Conservation (phyloP, 2,329 filamentous ascomycete species). For the Ophiognomonia clavigignenti-juglandacearum region DNA sequence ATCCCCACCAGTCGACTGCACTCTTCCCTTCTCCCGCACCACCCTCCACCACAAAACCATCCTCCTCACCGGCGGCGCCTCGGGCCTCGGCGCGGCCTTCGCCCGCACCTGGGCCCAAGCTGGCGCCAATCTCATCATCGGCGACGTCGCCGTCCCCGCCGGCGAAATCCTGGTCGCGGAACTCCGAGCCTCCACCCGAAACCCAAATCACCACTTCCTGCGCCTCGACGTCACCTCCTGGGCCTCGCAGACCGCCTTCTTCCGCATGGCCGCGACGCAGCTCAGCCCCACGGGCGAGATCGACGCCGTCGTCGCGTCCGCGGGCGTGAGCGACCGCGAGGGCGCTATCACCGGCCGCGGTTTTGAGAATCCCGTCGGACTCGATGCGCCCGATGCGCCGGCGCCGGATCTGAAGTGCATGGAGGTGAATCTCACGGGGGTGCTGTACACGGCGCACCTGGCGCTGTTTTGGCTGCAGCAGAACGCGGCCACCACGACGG, state of each 20-base stretch:
- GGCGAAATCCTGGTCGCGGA: conserved; percentile 52
- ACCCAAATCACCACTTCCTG: conserved; percentile 47
- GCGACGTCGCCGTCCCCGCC: conserved; percentile 52
- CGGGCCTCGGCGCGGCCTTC: conserved; percentile 54
- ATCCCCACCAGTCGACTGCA: conserved; percentile 42
- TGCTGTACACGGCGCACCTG: conserved; percentile 61
- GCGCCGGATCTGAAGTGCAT: conserved; percentile 49
- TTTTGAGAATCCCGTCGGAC: conserved; percentile 41
- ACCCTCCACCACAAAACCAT: conserved; percentile 52
- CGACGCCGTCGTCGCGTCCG: conserved; percentile 62
- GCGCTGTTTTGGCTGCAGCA: conserved; percentile 54
- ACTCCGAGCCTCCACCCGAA: conserved; percentile 37
- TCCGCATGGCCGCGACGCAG: conserved; percentile 51
- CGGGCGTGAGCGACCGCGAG: conserved; percentile 49
- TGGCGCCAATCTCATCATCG: conserved; percentile 58
- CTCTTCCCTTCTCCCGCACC: conserved; percentile 36
- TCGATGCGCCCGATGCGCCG: conserved; percentile 36
- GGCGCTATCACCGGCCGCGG: conserved; percentile 21
- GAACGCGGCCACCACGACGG: conserved; percentile 28
- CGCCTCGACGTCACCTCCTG: conserved; percentile 62
- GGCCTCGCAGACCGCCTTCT: conserved; percentile 59
- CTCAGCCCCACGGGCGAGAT: conserved; percentile 51
- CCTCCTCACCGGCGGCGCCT: conserved; percentile 60
- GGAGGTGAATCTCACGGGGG: conserved; percentile 59
- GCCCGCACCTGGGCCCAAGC: conserved; percentile 47